These are phyloP conservation scores for Gracilaria gracilis DNA, from an alignment of 23 red algal genomes.

Conservation along the genomic window DNA sequence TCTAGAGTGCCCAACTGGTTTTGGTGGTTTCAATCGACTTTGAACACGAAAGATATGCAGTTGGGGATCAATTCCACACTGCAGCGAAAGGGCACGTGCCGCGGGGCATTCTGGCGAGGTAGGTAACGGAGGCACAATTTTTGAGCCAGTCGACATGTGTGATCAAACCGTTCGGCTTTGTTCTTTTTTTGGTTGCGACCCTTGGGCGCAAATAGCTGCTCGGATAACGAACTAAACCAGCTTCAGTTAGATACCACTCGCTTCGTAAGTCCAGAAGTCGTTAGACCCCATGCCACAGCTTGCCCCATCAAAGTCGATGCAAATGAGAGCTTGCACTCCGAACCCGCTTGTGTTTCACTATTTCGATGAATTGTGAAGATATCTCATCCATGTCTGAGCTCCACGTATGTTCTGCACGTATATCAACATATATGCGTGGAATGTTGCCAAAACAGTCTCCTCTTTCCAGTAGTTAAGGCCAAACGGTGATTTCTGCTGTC, in stretches of 20 bases:
- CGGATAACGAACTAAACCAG: background rate
- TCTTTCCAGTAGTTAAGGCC: background rate
- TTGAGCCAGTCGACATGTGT: background rate
- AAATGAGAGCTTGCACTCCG: background rate
- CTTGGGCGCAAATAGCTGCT: background rate
- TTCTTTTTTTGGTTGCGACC: constrained; percentile 26
- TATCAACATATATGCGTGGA: no score
- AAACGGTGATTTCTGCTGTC: background rate
- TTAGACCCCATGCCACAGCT: background rate
- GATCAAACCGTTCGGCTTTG: background rate
- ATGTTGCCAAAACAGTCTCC: background rate
- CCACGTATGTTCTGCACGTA: background rate
- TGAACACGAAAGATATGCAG: background rate
- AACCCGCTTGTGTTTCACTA: background rate
- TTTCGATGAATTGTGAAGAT: background rate
- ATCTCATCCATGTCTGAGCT: no score
- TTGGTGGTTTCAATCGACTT: background rate
- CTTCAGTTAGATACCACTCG: no score
- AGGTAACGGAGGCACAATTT: background rate
- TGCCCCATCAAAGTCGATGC: background rate
- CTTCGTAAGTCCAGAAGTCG: no score
- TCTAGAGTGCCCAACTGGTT: background rate
- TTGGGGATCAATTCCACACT: background rate
- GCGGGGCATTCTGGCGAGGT: background rate
- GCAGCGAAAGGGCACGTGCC: background rate